Evolutionary conservation across 1,284 basidiomycete species (phyloP), one percentile per base, ranked within the genome.

Genomic region (Tilletia caries): DNA sequence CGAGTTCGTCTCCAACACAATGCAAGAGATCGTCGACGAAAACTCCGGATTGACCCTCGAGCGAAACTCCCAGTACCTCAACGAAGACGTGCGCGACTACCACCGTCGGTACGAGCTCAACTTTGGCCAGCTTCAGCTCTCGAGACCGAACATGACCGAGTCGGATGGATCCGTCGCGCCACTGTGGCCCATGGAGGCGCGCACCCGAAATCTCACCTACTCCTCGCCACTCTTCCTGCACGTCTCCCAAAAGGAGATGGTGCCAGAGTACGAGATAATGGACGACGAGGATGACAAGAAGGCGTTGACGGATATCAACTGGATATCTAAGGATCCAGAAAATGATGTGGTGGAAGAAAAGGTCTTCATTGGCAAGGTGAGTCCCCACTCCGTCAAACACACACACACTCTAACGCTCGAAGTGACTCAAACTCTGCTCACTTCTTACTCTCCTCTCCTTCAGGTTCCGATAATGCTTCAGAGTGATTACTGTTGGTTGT

Each of bases 1-100:
- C 84, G 96, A 98, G 85, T 99, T 98, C 82, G 92, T 99, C 65
- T 93, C 95, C 84, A 98, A 97, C 82, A 98, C 95, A n/a, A 97
- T 99, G 92, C 95, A 98, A 85, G 95, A 98, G 84, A 88, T 99
- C 41, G 95, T 99, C 43, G 95, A 98, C 82, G 96, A 99, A 85
- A 93, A 92, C 76, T 86, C 90, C 41, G 92, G 92, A 78, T 89
- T 99, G 80, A 95, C 95, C 71, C 87, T 99, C 66, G 95, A 98
- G 85, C 95, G 98, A 85, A 91, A 91, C 70, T 91, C 93, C 82
- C 95, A 98, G 85, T 93, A 96, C 83, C 92, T 93, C 41, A 72
- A 77, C 15, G 79, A 77, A 32, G 81, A 79, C 64, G 80, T 80
- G 79, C 87, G 85, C 6, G 44, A 66, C 27, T 48, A 32, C 71